phyloP scores from a whole-genome alignment of 176 grass and related monocot genomes.

The Calamus simplicifolius region DNA sequence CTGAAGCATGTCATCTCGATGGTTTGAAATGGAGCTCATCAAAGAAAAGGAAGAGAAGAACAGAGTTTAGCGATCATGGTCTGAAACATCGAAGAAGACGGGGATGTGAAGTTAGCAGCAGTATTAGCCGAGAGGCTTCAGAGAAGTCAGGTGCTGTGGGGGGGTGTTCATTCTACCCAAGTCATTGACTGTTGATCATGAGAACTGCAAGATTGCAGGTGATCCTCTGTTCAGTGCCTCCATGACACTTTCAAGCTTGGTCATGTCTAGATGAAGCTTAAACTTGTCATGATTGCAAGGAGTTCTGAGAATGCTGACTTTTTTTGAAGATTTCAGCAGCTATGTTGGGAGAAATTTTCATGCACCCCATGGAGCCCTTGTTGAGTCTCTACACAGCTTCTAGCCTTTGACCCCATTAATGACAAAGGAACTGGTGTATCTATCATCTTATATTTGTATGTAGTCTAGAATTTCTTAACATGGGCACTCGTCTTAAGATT shows the following conservation, averaged over 20 bases:
- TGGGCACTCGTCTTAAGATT: too few species aligned
- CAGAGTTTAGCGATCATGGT: slow-evolving; percentile 15
- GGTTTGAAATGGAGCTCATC: slow-evolving; percentile 54
- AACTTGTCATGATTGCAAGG: slow-evolving; percentile 3
- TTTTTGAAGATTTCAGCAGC: slow-evolving; percentile 10
- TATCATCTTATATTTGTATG: too few species aligned
- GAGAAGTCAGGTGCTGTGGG: slow-evolving; percentile 28
- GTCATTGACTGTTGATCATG: slow-evolving; percentile 29
- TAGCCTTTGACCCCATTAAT: too few species aligned
- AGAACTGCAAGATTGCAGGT: slow-evolving; percentile 57
- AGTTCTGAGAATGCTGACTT: neutral
- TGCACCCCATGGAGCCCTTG: slow-evolving; percentile 30
- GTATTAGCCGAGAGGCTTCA: slow-evolving; percentile 33
- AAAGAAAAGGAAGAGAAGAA: slow-evolving; percentile 51
- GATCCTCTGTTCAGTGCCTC: slow-evolving; percentile 37
- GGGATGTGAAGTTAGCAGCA: slow-evolving; percentile 45
- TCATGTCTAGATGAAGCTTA: slow-evolving; percentile 58
- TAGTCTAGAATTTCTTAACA: too few species aligned
- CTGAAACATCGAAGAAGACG: slow-evolving; percentile 27
- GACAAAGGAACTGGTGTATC: too few species aligned
- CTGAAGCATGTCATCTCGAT: slow-evolving; percentile 42
- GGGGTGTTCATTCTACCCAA: slow-evolving; percentile 39
- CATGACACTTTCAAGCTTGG: slow-evolving; percentile 44
- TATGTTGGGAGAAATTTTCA: slow-evolving; percentile 50
- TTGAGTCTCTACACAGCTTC: too few species aligned